Evolutionary conservation across 2,329 filamentous ascomycete genomes (phyloP).

Genomic region (Lecanoromycetidae sp.): DNA sequence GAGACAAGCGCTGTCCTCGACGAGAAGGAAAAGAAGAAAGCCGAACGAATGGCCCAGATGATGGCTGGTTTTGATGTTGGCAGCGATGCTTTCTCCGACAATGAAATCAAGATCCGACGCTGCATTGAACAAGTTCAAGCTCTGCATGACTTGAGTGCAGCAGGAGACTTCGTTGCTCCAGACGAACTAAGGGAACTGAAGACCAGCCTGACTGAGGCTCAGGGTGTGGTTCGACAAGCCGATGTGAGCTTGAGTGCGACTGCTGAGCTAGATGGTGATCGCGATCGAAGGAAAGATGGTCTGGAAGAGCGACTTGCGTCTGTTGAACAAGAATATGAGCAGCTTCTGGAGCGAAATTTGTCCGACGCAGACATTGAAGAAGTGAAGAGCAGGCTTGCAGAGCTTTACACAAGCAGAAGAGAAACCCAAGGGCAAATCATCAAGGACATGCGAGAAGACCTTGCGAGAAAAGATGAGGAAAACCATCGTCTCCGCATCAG

Average conservation of each 20-base stretch:
- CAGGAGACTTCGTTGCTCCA: conserved; percentile 66
- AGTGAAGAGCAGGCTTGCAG: conserved; percentile 65
- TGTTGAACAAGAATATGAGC: conserved; percentile 73
- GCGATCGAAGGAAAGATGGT: conserved; percentile 54
- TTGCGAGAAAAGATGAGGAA: conserved; percentile 67
- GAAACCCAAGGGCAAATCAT: conserved; percentile 61
- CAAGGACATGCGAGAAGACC: conserved; percentile 63
- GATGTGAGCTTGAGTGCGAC: conserved; percentile 71
- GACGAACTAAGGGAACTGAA: conserved; percentile 70
- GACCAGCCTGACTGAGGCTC: conserved; percentile 70
- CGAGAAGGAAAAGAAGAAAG: conserved; percentile 97
- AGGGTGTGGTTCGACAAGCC: conserved; percentile 83
- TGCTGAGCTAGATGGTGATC: conserved; percentile 49
- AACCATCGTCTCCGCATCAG: conserved; percentile 68
- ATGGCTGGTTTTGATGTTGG: conserved; percentile 97
- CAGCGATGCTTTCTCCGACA: conserved; percentile 83
- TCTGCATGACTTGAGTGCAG: conserved; percentile 61
- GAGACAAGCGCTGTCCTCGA: conserved; percentile 81
- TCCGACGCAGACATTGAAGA: conserved; percentile 69
- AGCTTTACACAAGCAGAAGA: conserved; percentile 64
- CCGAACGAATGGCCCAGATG: conserved; percentile 99
- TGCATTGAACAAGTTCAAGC: conserved; percentile 74
- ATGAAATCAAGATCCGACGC: conserved; percentile 71
- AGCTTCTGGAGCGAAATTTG: conserved; percentile 67
- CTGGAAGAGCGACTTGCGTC: conserved; percentile 63